Base-by-base conservation (phyloP, 768 basidiomycete genomes). In the Lyophyllum shimeji region DNA sequence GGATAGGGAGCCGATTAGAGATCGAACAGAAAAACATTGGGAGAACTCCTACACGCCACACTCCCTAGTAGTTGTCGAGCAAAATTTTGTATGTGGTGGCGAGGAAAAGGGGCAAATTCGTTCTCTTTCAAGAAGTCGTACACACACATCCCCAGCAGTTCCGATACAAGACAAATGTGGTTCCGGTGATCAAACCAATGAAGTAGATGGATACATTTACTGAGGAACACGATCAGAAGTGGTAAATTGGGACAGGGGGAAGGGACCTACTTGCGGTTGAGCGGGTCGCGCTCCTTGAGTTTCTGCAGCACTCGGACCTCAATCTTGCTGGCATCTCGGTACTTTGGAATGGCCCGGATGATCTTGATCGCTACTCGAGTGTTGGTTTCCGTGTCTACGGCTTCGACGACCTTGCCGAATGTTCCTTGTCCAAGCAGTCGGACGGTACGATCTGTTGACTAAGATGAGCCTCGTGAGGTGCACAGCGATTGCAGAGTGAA, bases 111-210 rank as follows among this genome's bases (percentile, higher is more conserved):
- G 33, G 90, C 85, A 73, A 98, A 99, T 53, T 89, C 86, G 72
- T 99, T 99, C 70, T 96, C 95, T 79, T 98, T 98, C 65, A 99
- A 80, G 71, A 98, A 99, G 69, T 99, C 97, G 68, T 98, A 99
- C 17, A 99, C 91, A 72, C 95, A 98, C 88, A 93, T 92, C 58
- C 95, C 95, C 50, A 98, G 79, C 21, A 99, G 81, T 67, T 97
- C 95, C 3, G 95, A 95, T 48, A 98, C 97, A 18, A 99, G 76
- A 69, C 97, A 99, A 63, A 98, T 94, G 71, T 99, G 97, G 74
- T 97, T 97, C 63, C 92, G 84, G 72, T 92, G 93, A 76, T 98
- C 96, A 70, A 99, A 98, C 84, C 87, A 93, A 64, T 93, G 84
- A 51, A 95, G 76, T 27, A 98, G 79, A 72, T 98, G 95, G 50